phyloP scores from a whole-genome alignment of 2,329 filamentous ascomycete species.

The Colletotrichum nymphaeae region DNA sequence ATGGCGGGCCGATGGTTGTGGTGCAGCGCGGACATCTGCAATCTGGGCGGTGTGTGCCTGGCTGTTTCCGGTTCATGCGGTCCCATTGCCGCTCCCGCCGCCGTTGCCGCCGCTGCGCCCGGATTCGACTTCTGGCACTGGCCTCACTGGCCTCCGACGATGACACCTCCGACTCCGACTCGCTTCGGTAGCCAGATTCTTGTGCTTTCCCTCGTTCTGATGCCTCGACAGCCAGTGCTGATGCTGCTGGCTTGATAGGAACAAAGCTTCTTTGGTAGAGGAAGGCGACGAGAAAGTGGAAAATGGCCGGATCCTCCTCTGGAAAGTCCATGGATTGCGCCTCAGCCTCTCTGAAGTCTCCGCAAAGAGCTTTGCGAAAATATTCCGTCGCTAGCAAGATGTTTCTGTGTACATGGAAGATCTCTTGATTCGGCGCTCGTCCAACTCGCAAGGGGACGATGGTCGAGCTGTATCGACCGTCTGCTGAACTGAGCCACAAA shows the following conservation, averaged over 20 bases:
- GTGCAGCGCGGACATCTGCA: constrained; percentile 57
- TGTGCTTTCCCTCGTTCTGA: constrained; percentile 57
- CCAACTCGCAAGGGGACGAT: constrained; percentile 60
- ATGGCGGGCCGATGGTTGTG: constrained; percentile 47
- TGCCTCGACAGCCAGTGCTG: constrained; percentile 51
- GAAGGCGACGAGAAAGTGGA: constrained; percentile 63
- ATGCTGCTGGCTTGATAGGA: constrained; percentile 56
- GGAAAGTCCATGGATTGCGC: constrained; percentile 60
- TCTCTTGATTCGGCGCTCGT: constrained; percentile 51
- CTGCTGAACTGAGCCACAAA: constrained; percentile 60
- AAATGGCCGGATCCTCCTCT: constrained; percentile 62
- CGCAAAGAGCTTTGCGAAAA: constrained; percentile 61
- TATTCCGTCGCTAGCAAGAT: constrained; percentile 59
- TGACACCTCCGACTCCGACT: constrained; percentile 48
- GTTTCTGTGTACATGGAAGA: constrained; percentile 61
- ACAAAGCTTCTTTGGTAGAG: constrained; percentile 60
- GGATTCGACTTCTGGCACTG: constrained; percentile 47
- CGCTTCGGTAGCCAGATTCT: constrained; percentile 43
- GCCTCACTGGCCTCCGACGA: constrained; percentile 49
- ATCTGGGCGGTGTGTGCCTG: constrained; percentile 55
- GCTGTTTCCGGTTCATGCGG: constrained; percentile 54
- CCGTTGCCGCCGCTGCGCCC: constrained; percentile 47
- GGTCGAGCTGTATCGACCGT: constrained; percentile 59
- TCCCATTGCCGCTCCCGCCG: constrained; percentile 51
- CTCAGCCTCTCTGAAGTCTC: constrained; percentile 57